These are phyloP conservation scores for Chlorella sp. DNA, from an alignment of 139 green algal genomes.

Conservation along the genomic window DNA sequence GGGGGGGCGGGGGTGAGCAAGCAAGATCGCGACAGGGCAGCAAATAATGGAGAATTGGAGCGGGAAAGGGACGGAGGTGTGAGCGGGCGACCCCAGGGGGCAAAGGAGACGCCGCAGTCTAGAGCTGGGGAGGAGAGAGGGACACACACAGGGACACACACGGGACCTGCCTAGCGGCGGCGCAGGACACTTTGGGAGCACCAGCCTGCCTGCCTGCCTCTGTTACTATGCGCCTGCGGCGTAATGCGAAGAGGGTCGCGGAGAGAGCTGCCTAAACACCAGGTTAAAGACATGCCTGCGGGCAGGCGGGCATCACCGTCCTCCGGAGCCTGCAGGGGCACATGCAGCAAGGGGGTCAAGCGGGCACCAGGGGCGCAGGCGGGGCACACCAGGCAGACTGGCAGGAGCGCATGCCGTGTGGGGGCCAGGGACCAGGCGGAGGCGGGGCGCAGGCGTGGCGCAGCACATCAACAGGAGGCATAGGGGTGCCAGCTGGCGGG, in stretches of 20 bases:
- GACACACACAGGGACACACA: too few species aligned
- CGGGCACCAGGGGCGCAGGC: background rate
- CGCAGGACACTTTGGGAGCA: background rate
- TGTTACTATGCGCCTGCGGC: background rate
- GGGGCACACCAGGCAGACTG: background rate
- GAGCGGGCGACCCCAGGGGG: background rate
- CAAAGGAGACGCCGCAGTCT: too few species aligned
- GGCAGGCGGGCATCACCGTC: background rate
- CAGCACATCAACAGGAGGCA: too few species aligned
- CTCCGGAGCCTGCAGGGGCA: background rate
- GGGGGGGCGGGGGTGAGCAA: background rate
- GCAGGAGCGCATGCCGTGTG: too few species aligned
- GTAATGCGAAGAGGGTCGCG: too few species aligned
- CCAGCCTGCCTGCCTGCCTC: background rate
- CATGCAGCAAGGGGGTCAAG: background rate
- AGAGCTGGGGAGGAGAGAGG: too few species aligned
- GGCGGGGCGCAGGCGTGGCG: too few species aligned
- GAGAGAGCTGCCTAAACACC: background rate
- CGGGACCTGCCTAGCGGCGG: background rate
- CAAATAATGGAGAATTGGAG: background rate
- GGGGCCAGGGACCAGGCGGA: too few species aligned
- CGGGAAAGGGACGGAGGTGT: background rate
- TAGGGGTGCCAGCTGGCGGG: background rate
- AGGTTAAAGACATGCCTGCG: background rate
- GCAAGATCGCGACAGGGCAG: background rate